A percentile compares a stretch with the other conserved stretches of the same genome.
phyloP scores from a whole-genome alignment of 176 grass and related monocot species.

The Zea mays region DNA sequence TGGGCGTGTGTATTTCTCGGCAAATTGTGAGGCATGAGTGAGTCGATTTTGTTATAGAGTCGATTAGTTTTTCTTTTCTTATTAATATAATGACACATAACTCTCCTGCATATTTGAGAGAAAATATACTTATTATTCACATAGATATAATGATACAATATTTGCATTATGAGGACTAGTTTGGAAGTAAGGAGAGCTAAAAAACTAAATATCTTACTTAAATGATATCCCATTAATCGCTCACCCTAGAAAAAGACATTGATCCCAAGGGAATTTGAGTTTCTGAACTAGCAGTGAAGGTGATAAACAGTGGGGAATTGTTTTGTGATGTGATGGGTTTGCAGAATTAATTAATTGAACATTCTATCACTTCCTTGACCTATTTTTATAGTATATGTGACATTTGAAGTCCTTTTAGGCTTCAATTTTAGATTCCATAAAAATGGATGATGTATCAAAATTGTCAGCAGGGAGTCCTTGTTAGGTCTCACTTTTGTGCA shows the following conservation, averaged over 20 bases:
- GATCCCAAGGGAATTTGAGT: no score
- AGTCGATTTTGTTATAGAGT: background rate
- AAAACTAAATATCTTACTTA: no score
- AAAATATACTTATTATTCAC: background rate
- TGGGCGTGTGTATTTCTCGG: background rate
- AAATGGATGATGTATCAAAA: background rate
- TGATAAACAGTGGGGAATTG: constrained; percentile 11
- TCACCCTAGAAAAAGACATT: no score
- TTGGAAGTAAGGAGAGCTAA: no score
- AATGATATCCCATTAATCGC: no score
- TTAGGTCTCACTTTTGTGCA: constrained; percentile 36
- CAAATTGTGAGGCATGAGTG: background rate
- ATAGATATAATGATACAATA: background rate
- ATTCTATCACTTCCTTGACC: background rate
- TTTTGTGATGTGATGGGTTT: background rate
- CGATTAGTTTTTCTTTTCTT: background rate
- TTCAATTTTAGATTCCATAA: background rate
- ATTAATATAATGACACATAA: background rate
- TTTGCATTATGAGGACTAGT: background rate
- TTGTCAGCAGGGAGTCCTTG: background rate
- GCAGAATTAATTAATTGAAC: background rate
- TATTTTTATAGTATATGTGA: background rate
- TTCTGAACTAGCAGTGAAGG: no score
- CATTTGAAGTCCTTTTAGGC: background rate
- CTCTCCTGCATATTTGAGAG: background rate